Percentiles rank a stretch among this genome's conserved stretches.
phyloP scores from a whole-genome alignment of 306 rosid species.

The Sophora flavescens region DNA sequence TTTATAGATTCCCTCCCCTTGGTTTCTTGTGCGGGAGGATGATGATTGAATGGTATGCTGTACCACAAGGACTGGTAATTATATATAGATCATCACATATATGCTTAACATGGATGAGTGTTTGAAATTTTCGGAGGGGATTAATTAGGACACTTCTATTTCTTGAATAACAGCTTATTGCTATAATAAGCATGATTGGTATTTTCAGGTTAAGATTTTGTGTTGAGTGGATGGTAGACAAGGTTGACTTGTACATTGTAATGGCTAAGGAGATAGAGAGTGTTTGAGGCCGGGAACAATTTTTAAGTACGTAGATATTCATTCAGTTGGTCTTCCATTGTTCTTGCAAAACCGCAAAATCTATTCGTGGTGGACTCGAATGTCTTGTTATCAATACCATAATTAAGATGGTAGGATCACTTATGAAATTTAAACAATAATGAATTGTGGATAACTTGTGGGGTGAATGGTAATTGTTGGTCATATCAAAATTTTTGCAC shows the following conservation, averaged over 20 bases:
- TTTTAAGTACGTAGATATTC: conserved; percentile 25
- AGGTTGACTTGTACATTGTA: conserved; percentile 23
- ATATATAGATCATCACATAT: conserved; percentile 40
- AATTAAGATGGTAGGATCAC: conserved; percentile 4
- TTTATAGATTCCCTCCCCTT: conserved; percentile 38
- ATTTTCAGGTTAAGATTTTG: conserved; percentile 22
- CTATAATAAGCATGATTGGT: conserved; percentile 4
- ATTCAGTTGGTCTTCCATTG: conserved; percentile 17
- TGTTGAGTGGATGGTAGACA: conserved; percentile 33
- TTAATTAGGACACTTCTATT: conserved; percentile 9
- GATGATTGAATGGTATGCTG: neutral
- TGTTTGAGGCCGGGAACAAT: neutral
- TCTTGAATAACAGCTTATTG: neutral
- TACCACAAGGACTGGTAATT: conserved; percentile 12
- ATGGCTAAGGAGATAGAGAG: conserved; percentile 25
- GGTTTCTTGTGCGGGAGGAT: conserved; percentile 40
- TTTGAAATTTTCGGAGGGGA: conserved; percentile 18
- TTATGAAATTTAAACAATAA: neutral
- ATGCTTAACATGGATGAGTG: conserved; percentile 32
- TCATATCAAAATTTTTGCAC: neutral
- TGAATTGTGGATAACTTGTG: neutral
- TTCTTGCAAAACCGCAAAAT: conserved; percentile 35
- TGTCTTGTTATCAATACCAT: neutral
- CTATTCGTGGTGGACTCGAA: conserved; percentile 10
- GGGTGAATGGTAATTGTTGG: neutral